phyloP scores from a whole-genome alignment of 2,329 filamentous ascomycete species.

The Xylariaceae sp. region DNA sequence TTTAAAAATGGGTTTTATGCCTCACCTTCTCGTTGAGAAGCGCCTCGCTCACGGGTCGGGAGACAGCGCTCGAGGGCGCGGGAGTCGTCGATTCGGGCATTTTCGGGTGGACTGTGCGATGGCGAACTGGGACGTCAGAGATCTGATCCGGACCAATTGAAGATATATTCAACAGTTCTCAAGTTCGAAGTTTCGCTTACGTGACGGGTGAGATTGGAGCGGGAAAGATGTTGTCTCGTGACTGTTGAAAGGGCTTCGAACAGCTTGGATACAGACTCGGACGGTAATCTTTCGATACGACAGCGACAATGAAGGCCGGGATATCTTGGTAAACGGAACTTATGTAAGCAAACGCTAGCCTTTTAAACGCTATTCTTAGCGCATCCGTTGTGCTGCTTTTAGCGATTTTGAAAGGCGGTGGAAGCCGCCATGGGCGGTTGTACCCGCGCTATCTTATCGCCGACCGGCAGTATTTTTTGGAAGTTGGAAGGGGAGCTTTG shows the following conservation, averaged over 20 bases:
- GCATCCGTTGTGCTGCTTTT: background rate
- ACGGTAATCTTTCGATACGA: constrained; percentile 12
- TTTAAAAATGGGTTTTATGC: constrained; percentile 21
- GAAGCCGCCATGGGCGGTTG: background rate
- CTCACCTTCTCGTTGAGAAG: constrained; percentile 97
- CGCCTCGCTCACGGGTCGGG: constrained; percentile 91
- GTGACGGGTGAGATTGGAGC: constrained; percentile 1
- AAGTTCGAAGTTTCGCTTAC: constrained; percentile 14
- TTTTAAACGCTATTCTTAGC: too few relatives aligned
- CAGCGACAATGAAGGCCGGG: constrained; percentile 11
- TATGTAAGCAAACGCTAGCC: constrained; percentile 5
- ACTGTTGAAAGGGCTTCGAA: constrained; percentile 16
- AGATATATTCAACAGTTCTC: background rate
- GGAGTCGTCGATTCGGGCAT: constrained; percentile 53
- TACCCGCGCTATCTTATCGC: constrained; percentile 12
- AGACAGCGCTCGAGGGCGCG: constrained; percentile 58
- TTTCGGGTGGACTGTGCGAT: constrained; percentile 23
- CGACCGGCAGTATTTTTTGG: constrained; percentile 20
- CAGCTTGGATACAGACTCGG: background rate
- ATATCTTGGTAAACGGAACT: constrained; percentile 15
- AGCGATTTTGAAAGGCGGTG: constrained; percentile 11
- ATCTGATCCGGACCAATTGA: constrained; percentile 17
- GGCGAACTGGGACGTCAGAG: constrained; percentile 12
- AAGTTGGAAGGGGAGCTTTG: constrained; percentile 25
- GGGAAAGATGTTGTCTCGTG: constrained; percentile 5